These are phyloP conservation scores for Trametopsis cervina DNA, from an alignment of 768 basidiomycete species.

Conservation along the genomic window DNA sequence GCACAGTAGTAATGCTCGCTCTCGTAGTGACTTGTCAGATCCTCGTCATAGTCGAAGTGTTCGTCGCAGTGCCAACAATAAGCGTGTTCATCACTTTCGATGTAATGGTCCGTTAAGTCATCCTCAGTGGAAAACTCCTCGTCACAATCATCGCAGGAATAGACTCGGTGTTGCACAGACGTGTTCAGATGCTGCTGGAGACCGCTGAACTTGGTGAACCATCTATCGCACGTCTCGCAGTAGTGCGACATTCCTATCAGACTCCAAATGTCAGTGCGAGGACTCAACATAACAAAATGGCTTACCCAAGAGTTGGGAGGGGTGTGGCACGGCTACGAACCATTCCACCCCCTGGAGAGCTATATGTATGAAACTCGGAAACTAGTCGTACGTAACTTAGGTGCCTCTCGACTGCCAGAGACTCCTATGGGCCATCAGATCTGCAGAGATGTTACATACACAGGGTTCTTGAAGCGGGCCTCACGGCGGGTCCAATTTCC, in stretches of 20 bases:
- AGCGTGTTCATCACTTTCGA: constrained; percentile 13
- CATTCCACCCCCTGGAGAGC: no score
- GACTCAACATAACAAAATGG: no score
- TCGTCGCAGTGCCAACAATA: constrained; percentile 11
- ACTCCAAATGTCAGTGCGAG: no score
- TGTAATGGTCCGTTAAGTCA: constrained; percentile 12
- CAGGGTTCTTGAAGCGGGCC: no score
- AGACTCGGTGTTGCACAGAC: constrained; percentile 6
- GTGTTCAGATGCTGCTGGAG: constrained; percentile 12
- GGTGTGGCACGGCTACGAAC: no score
- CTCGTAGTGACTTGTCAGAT: constrained; percentile 9
- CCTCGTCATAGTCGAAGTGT: constrained; percentile 9
- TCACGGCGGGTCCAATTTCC: no score
- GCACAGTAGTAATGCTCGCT: constrained; percentile 10
- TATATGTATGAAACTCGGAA: no score
- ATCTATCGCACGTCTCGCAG: constrained; percentile 3
- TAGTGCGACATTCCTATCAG: neutral
- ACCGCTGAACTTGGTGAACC: neutral
- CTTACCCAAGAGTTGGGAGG: no score
- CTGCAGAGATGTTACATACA: no score
- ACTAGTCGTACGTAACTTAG: no score
- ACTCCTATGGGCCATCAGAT: no score
- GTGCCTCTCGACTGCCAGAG: no score
- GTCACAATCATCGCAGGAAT: constrained; percentile 14
- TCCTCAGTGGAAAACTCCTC: constrained; percentile 14